A percentile compares a stretch with the other conserved stretches of the same genome.
phyloP scores from a whole-genome alignment of 257 asterid genomes.

The Forsythia suspensa region DNA sequence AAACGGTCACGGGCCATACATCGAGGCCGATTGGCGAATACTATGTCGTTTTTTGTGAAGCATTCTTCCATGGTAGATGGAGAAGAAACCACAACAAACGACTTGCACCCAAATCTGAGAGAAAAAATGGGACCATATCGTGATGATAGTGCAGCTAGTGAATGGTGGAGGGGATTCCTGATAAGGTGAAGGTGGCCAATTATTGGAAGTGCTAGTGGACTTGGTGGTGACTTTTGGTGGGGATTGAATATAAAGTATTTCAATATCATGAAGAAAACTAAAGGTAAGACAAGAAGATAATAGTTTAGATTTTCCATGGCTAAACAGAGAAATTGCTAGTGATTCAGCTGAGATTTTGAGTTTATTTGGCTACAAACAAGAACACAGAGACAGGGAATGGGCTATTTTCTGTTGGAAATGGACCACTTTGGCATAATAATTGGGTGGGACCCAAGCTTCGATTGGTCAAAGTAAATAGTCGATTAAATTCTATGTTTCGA shows the following conservation, averaged over 20 bases:
- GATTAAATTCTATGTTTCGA: no score
- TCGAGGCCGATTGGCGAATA: conserved; percentile 50
- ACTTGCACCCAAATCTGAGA: conserved; percentile 42
- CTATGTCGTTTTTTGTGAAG: conserved; percentile 50
- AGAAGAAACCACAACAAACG: conserved; percentile 46
- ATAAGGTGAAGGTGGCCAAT: conserved; percentile 64
- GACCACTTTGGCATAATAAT: no score
- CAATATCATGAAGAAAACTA: conserved; percentile 11
- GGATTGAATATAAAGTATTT: conserved; percentile 3
- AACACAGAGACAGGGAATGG: no score
- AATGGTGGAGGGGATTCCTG: conserved; percentile 33
- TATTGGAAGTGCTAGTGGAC: conserved; percentile 50
- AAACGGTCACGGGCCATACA: conserved; percentile 35
- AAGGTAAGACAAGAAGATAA: conserved; percentile 9
- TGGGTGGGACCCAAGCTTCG: no score
- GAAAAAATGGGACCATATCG: conserved; percentile 45
- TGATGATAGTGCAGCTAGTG: conserved; percentile 33
- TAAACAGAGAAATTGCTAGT: not conserved
- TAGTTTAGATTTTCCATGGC: conserved; percentile 25
- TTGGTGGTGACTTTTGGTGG: conserved; percentile 37
- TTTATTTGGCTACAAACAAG: not conserved
- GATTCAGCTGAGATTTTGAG: not conserved
- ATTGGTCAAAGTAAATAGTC: no score
- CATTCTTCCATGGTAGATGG: conserved; percentile 57
- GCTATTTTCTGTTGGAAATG: no score